Evolutionary conservation across 345 rosid species (phyloP), one percentile per base, ranked within the genome.

Genomic region (Hirschfeldia incana): DNA sequence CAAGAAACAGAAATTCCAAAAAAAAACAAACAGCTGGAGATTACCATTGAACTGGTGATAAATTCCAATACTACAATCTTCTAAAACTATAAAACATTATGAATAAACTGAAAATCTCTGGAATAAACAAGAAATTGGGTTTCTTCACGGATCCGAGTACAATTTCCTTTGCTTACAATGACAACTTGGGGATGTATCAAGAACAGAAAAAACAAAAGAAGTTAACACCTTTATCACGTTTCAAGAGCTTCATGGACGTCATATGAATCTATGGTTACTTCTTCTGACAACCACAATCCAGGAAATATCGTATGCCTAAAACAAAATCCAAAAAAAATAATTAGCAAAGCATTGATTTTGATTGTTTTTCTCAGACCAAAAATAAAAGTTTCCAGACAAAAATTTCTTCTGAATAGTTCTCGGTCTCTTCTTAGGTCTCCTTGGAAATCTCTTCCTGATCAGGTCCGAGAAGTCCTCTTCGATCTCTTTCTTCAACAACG

Each of bases 261-360:
- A 34, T 79, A 74, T 0, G 60, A 51, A 21, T 79, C 82, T 12
- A 7, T 49, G 2, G 74, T 67, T 28, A 79, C 78, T 68, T 79
- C 74, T 36, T 79, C 82, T n/a, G 61, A 4, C 49, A 79, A 60
- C 82, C 82, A 79, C 46, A 67, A 51, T 68, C 82, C 78, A 8
- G 82, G 78, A 61, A 79, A 79, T 11, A 79, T 67, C 17, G 75
- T 39, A 78, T 79, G 78, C 44, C 51, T 29, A 27, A 58, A 21
- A 62, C 2, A 37, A 16, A 27, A 37, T 2, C 9, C 3, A 37
- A 5, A 1, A 59, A 9, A 0, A 59, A 15, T 3, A 27, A 27
- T 51, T 2, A 51, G 21, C 58, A 28, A 39, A 21, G 21, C 21
- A 21, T 39, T 11, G n/a, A 26, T 68, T 46, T 51, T 49, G 12